Evolutionary conservation across 805 yeast genomes (phyloP).

Genomic region (Metschnikowia chrysomelidarum): DNA sequence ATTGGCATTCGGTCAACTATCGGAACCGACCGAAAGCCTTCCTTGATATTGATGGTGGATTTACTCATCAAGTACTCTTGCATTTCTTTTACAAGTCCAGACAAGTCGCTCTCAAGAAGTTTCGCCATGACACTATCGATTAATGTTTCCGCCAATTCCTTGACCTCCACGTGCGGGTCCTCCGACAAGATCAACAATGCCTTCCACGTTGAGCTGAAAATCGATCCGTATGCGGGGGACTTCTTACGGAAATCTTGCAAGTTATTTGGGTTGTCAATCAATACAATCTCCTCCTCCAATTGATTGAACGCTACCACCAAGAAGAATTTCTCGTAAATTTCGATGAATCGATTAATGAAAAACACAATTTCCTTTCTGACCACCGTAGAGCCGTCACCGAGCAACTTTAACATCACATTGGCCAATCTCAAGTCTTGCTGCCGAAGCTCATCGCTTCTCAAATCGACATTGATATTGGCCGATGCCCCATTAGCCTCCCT

Average conservation of each 20-base stretch:
- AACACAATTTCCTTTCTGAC: constrained; percentile 83
- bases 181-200: constrained; percentile 74
- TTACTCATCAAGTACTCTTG: constrained; percentile 60
- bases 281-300: constrained; percentile 72
- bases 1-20: constrained; percentile 32
- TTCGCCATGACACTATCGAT: constrained; percentile 70
- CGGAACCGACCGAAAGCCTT: constrained; percentile 41
- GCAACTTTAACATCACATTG: constrained; percentile 58
- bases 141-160: constrained; percentile 65
- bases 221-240: constrained; percentile 83
- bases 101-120: constrained; percentile 63
- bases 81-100: constrained; percentile 63
- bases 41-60: constrained; percentile 38
- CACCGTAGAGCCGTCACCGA: constrained; percentile 86
- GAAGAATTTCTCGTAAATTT: constrained; percentile 69
- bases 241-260: constrained; percentile 63
- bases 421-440: constrained; percentile 73
- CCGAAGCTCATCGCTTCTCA: constrained; percentile 47
- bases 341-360: constrained; percentile 71
- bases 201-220: constrained; percentile 86
- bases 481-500: constrained; percentile 8
- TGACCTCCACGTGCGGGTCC: constrained; percentile 86
- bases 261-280: constrained; percentile 58
- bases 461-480: constrained; percentile 25
- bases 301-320: constrained; percentile 85